A percentile compares a stretch with the other conserved stretches of the same genome.
Conservation (phyloP, 495 filamentous ascomycete genomes). For the Xylaria grammica region DNA sequence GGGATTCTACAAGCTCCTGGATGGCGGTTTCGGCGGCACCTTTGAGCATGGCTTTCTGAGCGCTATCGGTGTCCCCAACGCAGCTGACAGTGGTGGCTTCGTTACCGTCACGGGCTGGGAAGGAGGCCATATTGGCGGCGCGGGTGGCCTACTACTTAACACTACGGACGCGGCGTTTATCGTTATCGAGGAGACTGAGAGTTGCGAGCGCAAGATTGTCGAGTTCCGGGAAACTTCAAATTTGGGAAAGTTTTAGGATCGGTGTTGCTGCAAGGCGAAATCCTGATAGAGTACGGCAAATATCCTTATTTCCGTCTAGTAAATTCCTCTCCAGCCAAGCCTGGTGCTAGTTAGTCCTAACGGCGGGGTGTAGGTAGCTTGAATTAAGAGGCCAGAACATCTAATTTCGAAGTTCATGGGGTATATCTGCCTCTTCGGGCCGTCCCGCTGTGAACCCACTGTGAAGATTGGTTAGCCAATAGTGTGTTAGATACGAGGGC, state of each 20-base stretch:
- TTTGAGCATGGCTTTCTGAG: conserved; percentile 1
- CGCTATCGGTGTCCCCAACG: background rate
- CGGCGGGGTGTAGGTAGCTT: no score
- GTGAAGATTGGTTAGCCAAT: no score
- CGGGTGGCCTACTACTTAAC: background rate
- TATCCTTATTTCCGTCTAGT: no score
- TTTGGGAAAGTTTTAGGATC: background rate
- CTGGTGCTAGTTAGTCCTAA: no score
- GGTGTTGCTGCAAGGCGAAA: no score
- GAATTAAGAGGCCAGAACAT: no score
- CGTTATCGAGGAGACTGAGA: background rate
- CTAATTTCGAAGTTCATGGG: no score
- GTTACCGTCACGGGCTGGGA: conserved; percentile 1
- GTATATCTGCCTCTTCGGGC: no score
- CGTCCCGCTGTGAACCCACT: no score
- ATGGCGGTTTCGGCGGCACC: background rate
- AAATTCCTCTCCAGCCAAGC: no score
- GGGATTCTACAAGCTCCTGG: background rate
- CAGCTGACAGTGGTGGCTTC: background rate
- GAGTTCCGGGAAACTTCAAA: conserved; percentile 5
- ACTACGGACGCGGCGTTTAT: background rate
- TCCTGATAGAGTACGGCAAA: no score
- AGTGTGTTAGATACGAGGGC: no score
- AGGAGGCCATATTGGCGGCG: background rate
- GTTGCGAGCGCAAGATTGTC: background rate